Evolutionary conservation across 208 protist genomes (phyloP), one percentile per base, ranked within the genome.

Genomic region (Plasmodiophora brassicae): DNA sequence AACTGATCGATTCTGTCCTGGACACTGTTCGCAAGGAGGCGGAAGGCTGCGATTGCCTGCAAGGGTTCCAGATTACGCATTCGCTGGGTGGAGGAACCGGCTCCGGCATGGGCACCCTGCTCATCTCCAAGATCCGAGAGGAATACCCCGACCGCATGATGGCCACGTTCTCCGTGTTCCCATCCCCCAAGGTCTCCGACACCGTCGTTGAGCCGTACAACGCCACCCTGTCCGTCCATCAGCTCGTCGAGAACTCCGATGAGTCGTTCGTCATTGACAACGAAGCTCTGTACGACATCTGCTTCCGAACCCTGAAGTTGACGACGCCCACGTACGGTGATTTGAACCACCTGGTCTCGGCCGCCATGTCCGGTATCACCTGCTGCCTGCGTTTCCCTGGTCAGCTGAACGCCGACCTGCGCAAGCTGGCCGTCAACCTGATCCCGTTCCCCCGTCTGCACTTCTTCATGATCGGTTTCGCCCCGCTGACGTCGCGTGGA

Each of bases 121-220:
- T 99, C 38, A 96, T 99, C 85, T 95, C 94, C 38, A 98, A 98
- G 93, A 97, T 99, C 53, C 94, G 95, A 84, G 97, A 99, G 93
- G 97, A 98, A 91, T 98, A 96, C 92, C 96, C 96, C 86, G 97
- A 99, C 93, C 95, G 97, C 88, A 99, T 99, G 90, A 98, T 99
- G 93, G 94, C 94, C 90, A 98, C 97, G 71, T 99, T 98, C 95
- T 98, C 96, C 71, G 96, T 99, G 53, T 96, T 99, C 54, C 98
- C 98, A 71, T 99, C 97, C 36, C 96, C 96, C 89, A 98, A 98
- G 92, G 96, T 98, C n/a, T 98, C 96, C 46, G 95, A 98, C 90
- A 96, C 96, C 44, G 97, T 99, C 71, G 96, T 98, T 39, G 97
- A 98, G 94, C 97, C 97, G 78, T 98, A 98, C 95, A 99, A 99